Conservation (phyloP, 768 basidiomycete species). For the Lactarius indigo region DNA sequence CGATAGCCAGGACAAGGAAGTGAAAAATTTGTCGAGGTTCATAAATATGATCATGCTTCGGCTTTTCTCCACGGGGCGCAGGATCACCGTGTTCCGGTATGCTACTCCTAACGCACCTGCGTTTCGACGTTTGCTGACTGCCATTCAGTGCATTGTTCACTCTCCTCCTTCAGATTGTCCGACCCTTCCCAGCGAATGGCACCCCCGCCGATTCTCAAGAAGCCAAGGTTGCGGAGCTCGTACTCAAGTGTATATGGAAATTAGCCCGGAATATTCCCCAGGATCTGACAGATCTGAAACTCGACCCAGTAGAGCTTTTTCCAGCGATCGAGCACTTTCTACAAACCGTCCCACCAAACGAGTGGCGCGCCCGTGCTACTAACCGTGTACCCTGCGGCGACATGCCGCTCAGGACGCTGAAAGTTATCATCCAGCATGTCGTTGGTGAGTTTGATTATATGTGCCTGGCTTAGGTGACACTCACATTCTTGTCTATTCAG, state of each 20-base stretch:
- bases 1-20: conserved; percentile 73
- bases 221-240: conserved; percentile 86
- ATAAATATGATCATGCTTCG: conserved; percentile 98
- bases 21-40: conserved; percentile 91
- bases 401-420: conserved; percentile 96
- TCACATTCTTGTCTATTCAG: conserved; percentile 37
- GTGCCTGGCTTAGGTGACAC: not conserved
- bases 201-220: conserved; percentile 74
- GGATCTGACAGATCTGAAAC: conserved; percentile 71
- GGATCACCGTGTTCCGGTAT: conserved; percentile 89
- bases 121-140: not conserved
- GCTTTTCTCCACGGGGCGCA: conserved; percentile 83
- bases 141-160: conserved; percentile 66
- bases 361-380: conserved; percentile 89
- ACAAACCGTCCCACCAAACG: conserved; percentile 89
- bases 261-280: conserved; percentile 91
- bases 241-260: conserved; percentile 98
- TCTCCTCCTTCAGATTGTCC: conserved; percentile 76
- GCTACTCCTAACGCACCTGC: conserved; percentile 28
- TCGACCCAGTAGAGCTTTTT: conserved; percentile 87
- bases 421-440: conserved; percentile 96
- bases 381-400: conserved; percentile 94
- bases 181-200: conserved; percentile 75
- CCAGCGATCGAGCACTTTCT: conserved; percentile 92
- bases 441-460: conserved; percentile 62